These are phyloP conservation scores for Wallacemonas rigidus DNA, from an alignment of 208 protist species.

Conservation along the genomic window DNA sequence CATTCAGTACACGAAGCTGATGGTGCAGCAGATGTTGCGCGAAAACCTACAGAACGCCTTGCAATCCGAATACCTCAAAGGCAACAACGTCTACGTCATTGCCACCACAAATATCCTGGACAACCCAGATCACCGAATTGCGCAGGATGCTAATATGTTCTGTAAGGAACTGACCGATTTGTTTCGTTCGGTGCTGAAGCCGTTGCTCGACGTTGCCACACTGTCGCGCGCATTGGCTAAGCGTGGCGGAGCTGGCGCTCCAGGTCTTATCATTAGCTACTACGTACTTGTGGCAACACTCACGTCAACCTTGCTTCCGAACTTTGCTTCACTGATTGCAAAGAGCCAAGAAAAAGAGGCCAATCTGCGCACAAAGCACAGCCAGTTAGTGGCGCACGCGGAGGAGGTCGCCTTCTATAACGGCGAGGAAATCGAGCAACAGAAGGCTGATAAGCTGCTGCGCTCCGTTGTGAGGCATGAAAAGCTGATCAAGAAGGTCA, in stretches of 20 bases:
- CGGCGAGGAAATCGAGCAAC: constrained; percentile 79
- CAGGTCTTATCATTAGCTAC: constrained; percentile 70
- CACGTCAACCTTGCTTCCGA: constrained; percentile 59
- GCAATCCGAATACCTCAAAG: constrained; percentile 68
- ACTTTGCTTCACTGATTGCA: constrained; percentile 71
- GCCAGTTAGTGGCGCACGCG: constrained; percentile 79
- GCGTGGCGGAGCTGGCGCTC: constrained; percentile 48
- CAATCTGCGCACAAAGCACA: constrained; percentile 78
- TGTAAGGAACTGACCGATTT: constrained; percentile 73
- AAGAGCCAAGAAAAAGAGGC: constrained; percentile 78
- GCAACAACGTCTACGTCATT: constrained; percentile 60
- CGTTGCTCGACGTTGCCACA: constrained; percentile 79
- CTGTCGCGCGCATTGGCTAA: constrained; percentile 63
- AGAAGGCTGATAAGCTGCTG: constrained; percentile 72
- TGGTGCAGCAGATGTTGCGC: constrained; percentile 65
- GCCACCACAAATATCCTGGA: constrained; percentile 55
- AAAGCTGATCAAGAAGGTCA: constrained; percentile 66
- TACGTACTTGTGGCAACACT: constrained; percentile 70
- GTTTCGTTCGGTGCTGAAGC: constrained; percentile 74
- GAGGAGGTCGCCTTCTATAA: constrained; percentile 93
- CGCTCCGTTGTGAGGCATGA: constrained; percentile 66
- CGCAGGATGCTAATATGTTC: constrained; percentile 75
- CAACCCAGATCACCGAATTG: constrained; percentile 81
- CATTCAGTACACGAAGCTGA: constrained; percentile 67
- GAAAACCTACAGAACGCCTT: constrained; percentile 65